Evolutionary conservation across 352 stramenopile species (phyloP).

Genomic region (Aphanomyces cochlioides): DNA sequence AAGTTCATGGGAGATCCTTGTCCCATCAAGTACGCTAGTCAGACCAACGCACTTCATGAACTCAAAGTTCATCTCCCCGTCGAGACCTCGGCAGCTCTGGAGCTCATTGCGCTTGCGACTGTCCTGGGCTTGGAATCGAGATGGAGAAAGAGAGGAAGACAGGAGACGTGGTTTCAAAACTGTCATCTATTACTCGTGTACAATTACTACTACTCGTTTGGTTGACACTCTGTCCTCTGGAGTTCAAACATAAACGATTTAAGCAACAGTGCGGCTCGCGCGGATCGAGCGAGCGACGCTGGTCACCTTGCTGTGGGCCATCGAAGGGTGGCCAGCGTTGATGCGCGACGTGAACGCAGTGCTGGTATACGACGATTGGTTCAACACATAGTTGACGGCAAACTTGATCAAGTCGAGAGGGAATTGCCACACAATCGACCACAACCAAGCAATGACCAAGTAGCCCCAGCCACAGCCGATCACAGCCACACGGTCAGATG

Average conservation of each 20-base stretch:
- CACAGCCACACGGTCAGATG: slow-evolving; percentile 27
- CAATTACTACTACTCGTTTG: not conserved
- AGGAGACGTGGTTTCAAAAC: not conserved
- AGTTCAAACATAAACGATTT: not conserved
- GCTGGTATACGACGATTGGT: slow-evolving; percentile 10
- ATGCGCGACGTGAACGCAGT: slow-evolving; percentile 31
- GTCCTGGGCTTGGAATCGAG: not conserved
- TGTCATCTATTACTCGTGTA: not conserved
- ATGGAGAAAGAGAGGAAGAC: too few species aligned
- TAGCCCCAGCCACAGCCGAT: slow-evolving; percentile 30
- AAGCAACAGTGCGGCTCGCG: slow-evolving; percentile 19
- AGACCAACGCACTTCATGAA: not conserved
- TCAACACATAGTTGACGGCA: slow-evolving; percentile 31
- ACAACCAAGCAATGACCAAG: slow-evolving; percentile 30
- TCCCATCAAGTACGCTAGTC: not conserved
- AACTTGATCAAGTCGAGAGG: slow-evolving; percentile 34
- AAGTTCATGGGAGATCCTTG: not conserved
- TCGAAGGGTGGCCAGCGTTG: slow-evolving; percentile 30
- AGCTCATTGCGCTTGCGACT: not conserved
- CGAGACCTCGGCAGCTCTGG: not conserved
- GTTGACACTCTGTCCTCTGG: not conserved
- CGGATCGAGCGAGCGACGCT: slow-evolving; percentile 14
- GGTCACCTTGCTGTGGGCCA: slow-evolving; percentile 19
- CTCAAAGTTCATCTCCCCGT: not conserved
- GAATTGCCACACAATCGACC: slow-evolving; percentile 33